These are phyloP conservation scores for Eucalyptus cloeziana DNA, from an alignment of 345 rosid species.

Conservation along the genomic window DNA sequence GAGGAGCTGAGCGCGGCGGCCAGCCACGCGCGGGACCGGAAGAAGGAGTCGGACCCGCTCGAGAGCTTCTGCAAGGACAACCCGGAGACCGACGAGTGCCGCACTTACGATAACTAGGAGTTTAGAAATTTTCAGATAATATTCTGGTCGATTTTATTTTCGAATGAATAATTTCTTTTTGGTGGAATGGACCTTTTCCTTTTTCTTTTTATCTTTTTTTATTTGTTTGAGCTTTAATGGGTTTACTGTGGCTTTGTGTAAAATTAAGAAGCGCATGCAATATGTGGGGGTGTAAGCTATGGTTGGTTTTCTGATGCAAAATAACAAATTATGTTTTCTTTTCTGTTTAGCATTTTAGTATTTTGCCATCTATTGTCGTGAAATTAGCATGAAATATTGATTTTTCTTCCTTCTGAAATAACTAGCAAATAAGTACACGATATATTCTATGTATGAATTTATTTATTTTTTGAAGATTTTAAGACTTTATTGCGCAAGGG, in stretches of 20 bases:
- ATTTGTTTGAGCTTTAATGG: not conserved
- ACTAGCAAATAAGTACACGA: not conserved
- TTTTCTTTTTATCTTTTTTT: fast-evolving
- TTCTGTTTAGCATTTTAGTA: not conserved
- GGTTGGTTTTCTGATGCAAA: not conserved
- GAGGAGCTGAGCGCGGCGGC: constrained; percentile 99
- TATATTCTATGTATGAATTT: not conserved
- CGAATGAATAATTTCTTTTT: not conserved
- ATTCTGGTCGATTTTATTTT: not conserved
- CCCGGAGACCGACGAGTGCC: constrained; percentile 92
- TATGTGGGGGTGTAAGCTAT: not conserved
- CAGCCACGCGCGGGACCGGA: constrained; percentile 83
- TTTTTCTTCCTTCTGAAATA: not conserved
- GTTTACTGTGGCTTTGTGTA: not conserved
- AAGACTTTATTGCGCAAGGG: not conserved
- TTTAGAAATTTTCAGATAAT: fast-evolving
- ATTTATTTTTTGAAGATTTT: not conserved
- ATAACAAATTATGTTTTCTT: not conserved
- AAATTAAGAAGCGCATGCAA: not conserved
- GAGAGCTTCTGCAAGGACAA: constrained; percentile 84
- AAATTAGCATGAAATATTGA: not conserved
- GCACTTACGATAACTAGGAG: constrained; percentile 53
- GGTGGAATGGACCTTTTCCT: not conserved
- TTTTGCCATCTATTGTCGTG: not conserved
- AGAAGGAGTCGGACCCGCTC: constrained; percentile 68